Evolutionary conservation across 768 basidiomycete species (phyloP).

Genomic region (Xerocomellus chrysenteron): DNA sequence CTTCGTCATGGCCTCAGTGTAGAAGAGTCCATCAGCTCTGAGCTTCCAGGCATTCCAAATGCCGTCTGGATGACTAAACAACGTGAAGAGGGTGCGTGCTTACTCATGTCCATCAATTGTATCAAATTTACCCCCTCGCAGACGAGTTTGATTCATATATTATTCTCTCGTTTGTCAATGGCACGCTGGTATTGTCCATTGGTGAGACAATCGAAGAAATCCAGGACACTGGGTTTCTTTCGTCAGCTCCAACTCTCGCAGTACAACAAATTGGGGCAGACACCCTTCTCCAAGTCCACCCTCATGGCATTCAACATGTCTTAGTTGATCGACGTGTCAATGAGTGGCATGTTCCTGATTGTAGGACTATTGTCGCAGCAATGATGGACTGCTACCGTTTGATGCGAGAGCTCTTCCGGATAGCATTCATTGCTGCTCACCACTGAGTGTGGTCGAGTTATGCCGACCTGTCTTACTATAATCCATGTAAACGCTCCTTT

Average conservation of each 20-base stretch:
- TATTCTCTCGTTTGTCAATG: conserved; percentile 96
- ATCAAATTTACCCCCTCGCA: conserved; percentile 32
- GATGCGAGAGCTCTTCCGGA: no score
- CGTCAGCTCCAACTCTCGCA: conserved; percentile 92
- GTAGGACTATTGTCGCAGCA: no score
- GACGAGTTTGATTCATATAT: conserved; percentile 98
- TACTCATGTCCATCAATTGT: background rate
- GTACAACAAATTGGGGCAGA: conserved; percentile 97
- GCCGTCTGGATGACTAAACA: conserved; percentile 98
- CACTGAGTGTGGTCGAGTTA: no score
- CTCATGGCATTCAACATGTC: conserved; percentile 91
- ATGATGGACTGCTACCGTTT: no score
- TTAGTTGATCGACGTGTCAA: conserved; percentile 84
- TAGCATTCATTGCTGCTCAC: no score
- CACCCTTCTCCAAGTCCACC: conserved; percentile 94
- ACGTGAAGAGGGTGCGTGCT: conserved; percentile 63
- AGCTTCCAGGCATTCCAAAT: conserved; percentile 95
- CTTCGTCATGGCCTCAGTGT: conserved; percentile 94
- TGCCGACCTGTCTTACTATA: no score
- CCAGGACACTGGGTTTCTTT: conserved; percentile 97
- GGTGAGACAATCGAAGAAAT: conserved; percentile 99
- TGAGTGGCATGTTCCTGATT: conserved; percentile 58
- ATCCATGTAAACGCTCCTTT: no score
- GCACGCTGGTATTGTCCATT: conserved; percentile 93
- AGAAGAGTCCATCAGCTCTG: conserved; percentile 91